phyloP scores from a whole-genome alignment of 257 asterid genomes.

The Plantago major region DNA sequence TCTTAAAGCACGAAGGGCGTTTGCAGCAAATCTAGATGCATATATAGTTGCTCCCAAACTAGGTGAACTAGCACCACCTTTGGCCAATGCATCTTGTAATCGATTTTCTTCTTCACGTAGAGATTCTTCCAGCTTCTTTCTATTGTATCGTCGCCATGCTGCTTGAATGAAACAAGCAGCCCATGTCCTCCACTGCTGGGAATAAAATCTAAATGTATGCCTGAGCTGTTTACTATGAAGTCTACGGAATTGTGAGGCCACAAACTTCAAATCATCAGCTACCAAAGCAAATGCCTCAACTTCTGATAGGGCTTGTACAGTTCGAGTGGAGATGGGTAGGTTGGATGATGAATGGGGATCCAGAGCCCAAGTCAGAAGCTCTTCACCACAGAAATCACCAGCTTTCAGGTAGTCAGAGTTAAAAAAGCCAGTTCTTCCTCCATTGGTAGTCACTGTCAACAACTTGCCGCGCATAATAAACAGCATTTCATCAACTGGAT shows the following conservation, averaged over 20 bases:
- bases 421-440: conserved; percentile 89
- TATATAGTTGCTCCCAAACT: conserved; percentile 89
- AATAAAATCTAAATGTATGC: conserved; percentile 86
- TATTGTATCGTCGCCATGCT: conserved; percentile 72
- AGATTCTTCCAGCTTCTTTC: conserved; percentile 84
- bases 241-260: conserved; percentile 84
- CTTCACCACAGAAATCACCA: conserved; percentile 97
- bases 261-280: conserved; percentile 88
- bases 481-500: conserved; percentile 95
- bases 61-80: conserved; percentile 54
- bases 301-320: conserved; percentile 88
- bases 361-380: conserved; percentile 97
- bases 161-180: conserved; percentile 96
- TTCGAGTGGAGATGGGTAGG: conserved; percentile 91
- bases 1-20: conserved; percentile 65
- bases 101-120: conserved; percentile 70
- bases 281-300: conserved; percentile 89
- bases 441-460: conserved; percentile 78
- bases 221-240: conserved; percentile 89
- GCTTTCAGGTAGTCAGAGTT: conserved; percentile 77
- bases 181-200: conserved; percentile 98
- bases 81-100: conserved; percentile 72
- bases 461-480: conserved; percentile 85
- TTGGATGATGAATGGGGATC: conserved; percentile 80
- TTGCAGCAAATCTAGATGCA: conserved; percentile 90